These are phyloP conservation scores for Pachyrhizus erosus DNA, from an alignment of 306 rosid genomes.

Conservation along the genomic window DNA sequence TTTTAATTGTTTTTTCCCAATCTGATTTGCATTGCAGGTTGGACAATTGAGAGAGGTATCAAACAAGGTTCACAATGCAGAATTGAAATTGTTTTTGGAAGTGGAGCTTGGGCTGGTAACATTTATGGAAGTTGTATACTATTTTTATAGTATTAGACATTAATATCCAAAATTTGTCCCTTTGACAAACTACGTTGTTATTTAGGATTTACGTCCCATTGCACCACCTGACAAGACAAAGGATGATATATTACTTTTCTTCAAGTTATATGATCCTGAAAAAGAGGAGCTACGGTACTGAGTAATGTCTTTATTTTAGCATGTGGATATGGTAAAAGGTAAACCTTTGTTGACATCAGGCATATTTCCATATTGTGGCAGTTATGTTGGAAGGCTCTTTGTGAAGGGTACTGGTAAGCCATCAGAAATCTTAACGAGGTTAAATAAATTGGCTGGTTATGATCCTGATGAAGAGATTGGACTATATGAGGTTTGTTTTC, in stretches of 20 bases:
- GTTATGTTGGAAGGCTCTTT: constrained; percentile 83
- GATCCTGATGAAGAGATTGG: constrained; percentile 85
- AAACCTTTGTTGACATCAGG: constrained; percentile 38
- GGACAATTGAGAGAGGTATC: constrained; percentile 82
- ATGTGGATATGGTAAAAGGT: constrained; percentile 8
- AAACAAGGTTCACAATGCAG: constrained; percentile 74
- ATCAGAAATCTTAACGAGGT: constrained; percentile 66
- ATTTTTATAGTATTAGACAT: constrained; percentile 26
- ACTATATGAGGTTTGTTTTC: constrained; percentile 77
- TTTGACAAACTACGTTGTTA: constrained; percentile 39
- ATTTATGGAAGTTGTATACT: constrained; percentile 28
- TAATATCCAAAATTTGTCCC: not conserved
- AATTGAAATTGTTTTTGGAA: constrained; percentile 80
- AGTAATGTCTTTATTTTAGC: constrained; percentile 27
- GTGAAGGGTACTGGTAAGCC: constrained; percentile 85
- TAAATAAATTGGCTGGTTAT: constrained; percentile 91
- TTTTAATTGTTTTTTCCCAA: constrained; percentile 8
- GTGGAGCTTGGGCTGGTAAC: constrained; percentile 76
- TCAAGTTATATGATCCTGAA: constrained; percentile 86
- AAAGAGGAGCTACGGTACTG: constrained; percentile 83
- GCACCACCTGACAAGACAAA: constrained; percentile 78
- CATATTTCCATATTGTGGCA: constrained; percentile 48
- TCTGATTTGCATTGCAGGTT: constrained; percentile 57
- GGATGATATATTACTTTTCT: constrained; percentile 85
- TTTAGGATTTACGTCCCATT: constrained; percentile 67